A percentile compares a stretch with the other conserved stretches of the same genome.
Evolutionary conservation across 352 stramenopile species (phyloP).

Genomic region (Blastocystis sp.): DNA sequence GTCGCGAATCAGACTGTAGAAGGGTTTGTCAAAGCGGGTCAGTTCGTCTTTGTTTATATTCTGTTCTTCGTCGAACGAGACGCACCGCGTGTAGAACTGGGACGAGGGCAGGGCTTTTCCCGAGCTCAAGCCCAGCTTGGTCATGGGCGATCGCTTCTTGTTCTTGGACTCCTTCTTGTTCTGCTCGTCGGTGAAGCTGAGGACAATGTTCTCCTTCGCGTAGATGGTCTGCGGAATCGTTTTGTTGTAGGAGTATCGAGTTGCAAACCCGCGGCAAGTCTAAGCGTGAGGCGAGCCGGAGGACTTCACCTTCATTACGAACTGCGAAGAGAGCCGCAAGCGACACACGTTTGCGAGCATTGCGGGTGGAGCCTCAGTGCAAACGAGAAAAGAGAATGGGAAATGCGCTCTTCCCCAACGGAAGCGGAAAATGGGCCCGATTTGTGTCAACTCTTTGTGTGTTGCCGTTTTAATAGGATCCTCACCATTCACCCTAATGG

Average conservation of each 20-base stretch:
- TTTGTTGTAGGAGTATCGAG: constrained; percentile 65
- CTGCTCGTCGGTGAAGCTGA: neutral
- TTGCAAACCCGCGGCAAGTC: constrained; percentile 20
- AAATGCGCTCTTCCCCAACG: neutral
- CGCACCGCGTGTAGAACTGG: constrained; percentile 16
- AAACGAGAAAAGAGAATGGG: too few relatives aligned
- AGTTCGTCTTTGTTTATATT: constrained; percentile 42
- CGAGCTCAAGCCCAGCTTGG: constrained; percentile 52
- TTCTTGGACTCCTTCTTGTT: neutral
- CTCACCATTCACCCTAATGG: neutral
- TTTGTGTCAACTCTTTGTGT: neutral
- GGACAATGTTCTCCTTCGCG: constrained; percentile 31
- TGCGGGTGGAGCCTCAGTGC: too few relatives aligned
- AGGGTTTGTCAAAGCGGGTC: constrained; percentile 22
- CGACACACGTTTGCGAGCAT: neutral
- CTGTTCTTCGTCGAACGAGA: constrained; percentile 32
- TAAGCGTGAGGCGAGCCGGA: neutral
- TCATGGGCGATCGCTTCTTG: neutral
- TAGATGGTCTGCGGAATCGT: constrained; percentile 66
- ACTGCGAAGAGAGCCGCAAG: neutral
- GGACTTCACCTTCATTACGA: neutral
- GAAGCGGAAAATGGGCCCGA: neutral
- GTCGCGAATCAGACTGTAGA: constrained; percentile 58
- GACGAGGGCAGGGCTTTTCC: constrained; percentile 27
- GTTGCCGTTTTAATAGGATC: neutral